Percentiles rank a stretch among this genome's conserved stretches.
These are phyloP conservation scores for Paramecium primaurelia DNA, from an alignment of 73 alveolate species.

Conservation along the genomic window DNA sequence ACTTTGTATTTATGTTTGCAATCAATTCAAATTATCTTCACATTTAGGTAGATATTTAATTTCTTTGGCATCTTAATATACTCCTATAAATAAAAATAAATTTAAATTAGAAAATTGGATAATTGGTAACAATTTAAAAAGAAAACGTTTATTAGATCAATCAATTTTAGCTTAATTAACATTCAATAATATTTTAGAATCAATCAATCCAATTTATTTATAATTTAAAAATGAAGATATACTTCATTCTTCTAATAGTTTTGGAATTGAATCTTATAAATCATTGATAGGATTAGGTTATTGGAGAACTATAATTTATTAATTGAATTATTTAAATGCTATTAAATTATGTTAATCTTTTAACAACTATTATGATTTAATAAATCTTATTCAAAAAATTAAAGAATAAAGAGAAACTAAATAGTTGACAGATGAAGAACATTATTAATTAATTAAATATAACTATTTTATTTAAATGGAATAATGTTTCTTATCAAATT, in stretches of 20 bases:
- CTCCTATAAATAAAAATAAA: slow-evolving; percentile 66
- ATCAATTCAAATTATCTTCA: slow-evolving; percentile 74
- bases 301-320: slow-evolving; percentile 58
- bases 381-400: background rate
- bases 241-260: background rate
- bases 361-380: slow-evolving; percentile 10
- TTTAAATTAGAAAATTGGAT: background rate
- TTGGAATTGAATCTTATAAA: slow-evolving; percentile 45
- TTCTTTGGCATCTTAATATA: slow-evolving; percentile 72
- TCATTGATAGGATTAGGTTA: slow-evolving; percentile 48
- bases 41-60: slow-evolving; percentile 77
- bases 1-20: slow-evolving; percentile 85
- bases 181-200: slow-evolving; percentile 73
- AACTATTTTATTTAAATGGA: background rate
- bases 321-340: slow-evolving; percentile 22
- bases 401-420: background rate
- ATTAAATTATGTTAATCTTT: slow-evolving; percentile 37
- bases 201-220: slow-evolving; percentile 74
- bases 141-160: slow-evolving; percentile 57
- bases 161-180: slow-evolving; percentile 80
- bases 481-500: slow-evolving; percentile 14
- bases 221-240: background rate
- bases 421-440: background rate
- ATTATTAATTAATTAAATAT: background rate
- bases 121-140: slow-evolving; percentile 26